phyloP scores from a whole-genome alignment of 1,284 basidiomycete genomes.

The Omphalotus olearius region DNA sequence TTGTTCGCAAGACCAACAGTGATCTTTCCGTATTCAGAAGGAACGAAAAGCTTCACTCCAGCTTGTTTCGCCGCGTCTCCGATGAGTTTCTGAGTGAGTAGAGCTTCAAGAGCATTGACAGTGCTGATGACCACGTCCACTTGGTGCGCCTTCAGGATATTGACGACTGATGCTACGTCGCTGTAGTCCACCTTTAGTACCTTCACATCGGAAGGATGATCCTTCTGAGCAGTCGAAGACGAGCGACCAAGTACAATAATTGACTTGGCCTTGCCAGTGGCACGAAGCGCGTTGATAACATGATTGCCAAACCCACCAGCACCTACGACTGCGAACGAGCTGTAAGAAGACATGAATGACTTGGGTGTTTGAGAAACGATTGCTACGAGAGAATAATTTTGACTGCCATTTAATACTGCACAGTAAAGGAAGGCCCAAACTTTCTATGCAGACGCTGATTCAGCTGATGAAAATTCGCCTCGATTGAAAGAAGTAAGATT shows the following conservation, averaged over 20 bases:
- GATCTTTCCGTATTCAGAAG: conserved; percentile 1
- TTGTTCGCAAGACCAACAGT: not conserved
- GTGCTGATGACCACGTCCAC: conserved; percentile 5
- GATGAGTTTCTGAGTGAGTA: not conserved
- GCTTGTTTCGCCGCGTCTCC: conserved; percentile 3
- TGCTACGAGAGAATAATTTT: too few relatives aligned
- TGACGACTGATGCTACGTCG: not conserved
- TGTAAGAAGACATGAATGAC: too few relatives aligned
- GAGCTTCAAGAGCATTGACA: not conserved
- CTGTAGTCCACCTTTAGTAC: conserved; percentile 2
- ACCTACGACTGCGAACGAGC: conserved; percentile 12
- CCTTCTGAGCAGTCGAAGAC: conserved; percentile 7
- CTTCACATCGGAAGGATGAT: conserved; percentile 10
- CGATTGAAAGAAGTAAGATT: too few relatives aligned
- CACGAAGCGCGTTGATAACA: conserved; percentile 9
- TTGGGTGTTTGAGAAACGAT: too few relatives aligned
- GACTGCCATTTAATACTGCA: too few relatives aligned
- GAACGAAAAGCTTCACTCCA: conserved; percentile 8
- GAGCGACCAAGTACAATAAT: conserved; percentile 4
- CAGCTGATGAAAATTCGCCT: too few relatives aligned
- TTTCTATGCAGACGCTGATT: too few relatives aligned
- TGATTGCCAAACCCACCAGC: conserved; percentile 8
- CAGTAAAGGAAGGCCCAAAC: too few relatives aligned
- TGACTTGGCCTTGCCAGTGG: conserved; percentile 1
- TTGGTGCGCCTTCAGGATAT: not conserved